Evolutionary conservation across 345 rosid species (phyloP), one percentile per base, ranked within the genome.

Genomic region (Mangifera indica): DNA sequence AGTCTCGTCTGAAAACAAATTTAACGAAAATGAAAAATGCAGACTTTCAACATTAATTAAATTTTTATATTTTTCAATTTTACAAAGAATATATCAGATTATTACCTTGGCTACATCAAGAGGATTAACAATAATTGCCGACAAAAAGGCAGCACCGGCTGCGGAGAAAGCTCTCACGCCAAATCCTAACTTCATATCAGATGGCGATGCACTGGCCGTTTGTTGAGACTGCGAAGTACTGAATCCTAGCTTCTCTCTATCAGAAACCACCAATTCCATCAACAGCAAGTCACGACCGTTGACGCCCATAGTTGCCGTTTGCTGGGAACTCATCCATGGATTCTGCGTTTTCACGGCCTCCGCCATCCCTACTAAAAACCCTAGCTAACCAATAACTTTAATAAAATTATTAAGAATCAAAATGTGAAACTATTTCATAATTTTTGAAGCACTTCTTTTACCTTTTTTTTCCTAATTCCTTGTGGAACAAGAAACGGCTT

Each of bases 71-170:
- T 37, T 37, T 37, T 29, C 1, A 37, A 37, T 37, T 37, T 37
- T 37, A 7, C 0, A 37, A 34, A 34, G 37, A 34, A 37, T 37
- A 5, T 37, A 9, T 37, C 42, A 6, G n/a, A n/a, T n/a, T 10
- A 49, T 24, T 44, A 89, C 99, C 92, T 96, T 96, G 53, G 76
- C 99, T 60, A 96, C 95, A 74, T 96, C 98, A 0, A 96, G 96
- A 72, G 99, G 99, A 74, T 96, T 96, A 63, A 93, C 91, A 29
- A 86, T 81, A 58, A 96, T 78, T 1, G 97, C 97, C 7, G 98
- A 93, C 1, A 93, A 75, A 80, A 96, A 64, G 10, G 99, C 96
- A 1, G 98, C 99, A 3, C 99, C 99, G 5, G 98, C 98, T 12
- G 97, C 99, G 1, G 98, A 91, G 60, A 86, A 72, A 73, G 89